A percentile compares a stretch with the other conserved stretches of the same genome.
Evolutionary conservation across 176 grass and related monocot genomes (phyloP).

Genomic region (Musa itinerans): DNA sequence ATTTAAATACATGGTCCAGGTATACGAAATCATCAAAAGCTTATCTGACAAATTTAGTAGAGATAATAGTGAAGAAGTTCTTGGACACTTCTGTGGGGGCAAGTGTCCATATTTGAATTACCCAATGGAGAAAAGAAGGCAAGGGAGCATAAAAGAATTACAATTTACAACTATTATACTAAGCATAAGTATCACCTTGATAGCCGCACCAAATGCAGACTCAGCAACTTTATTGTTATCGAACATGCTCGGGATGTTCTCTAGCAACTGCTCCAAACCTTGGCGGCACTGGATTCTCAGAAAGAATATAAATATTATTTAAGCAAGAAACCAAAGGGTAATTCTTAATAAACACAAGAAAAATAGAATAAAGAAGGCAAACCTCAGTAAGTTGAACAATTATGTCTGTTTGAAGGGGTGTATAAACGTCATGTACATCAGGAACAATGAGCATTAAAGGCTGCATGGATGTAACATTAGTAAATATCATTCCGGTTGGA

Average conservation of each 20-base stretch:
- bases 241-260: slow-evolving; percentile 80
- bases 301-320: not conserved
- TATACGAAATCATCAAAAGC: not conserved
- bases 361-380: slow-evolving; percentile 10
- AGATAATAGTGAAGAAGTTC: not conserved
- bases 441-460: slow-evolving; percentile 86
- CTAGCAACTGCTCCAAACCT: slow-evolving; percentile 76
- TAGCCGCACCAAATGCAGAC: slow-evolving; percentile 83
- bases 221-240: slow-evolving; percentile 69
- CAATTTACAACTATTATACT: not conserved
- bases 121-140: not conserved
- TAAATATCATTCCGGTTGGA: not conserved
- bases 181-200: slow-evolving; percentile 38
- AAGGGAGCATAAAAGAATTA: not conserved
- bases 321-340: slow-evolving; percentile 8
- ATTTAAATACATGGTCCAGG: not conserved
- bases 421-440: slow-evolving; percentile 80
- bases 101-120: not conserved
- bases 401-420: slow-evolving; percentile 61
- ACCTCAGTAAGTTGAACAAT: slow-evolving; percentile 77
- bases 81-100: not conserved
- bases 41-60: not conserved
- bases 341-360: slow-evolving; percentile 6
- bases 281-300: slow-evolving; percentile 52
- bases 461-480: slow-evolving; percentile 25